These are phyloP conservation scores for Xylariales sp. DNA, from an alignment of 2,329 filamentous ascomycete species.

Conservation along the genomic window DNA sequence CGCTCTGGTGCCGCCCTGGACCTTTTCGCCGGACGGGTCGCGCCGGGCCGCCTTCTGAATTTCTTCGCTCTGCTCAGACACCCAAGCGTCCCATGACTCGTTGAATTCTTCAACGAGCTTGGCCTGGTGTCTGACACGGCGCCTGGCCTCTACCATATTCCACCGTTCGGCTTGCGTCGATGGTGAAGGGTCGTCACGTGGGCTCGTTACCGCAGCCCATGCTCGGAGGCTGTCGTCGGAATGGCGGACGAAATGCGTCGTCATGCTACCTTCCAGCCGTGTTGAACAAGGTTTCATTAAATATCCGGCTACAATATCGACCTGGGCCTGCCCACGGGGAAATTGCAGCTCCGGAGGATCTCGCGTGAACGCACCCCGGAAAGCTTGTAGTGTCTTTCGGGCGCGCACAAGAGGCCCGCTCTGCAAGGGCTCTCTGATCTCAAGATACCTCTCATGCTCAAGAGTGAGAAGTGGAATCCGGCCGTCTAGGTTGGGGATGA, in stretches of 20 bases:
- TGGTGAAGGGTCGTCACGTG: not conserved
- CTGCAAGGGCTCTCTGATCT: not conserved
- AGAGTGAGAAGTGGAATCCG: not conserved
- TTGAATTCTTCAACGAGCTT: not conserved
- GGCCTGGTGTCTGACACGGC: not conserved
- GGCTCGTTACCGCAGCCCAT: not conserved
- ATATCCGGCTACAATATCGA: slow-evolving; percentile 1
- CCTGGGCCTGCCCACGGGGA: slow-evolving; percentile 1
- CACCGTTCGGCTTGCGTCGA: not conserved
- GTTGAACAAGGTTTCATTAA: not conserved
- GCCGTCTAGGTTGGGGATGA: no score
- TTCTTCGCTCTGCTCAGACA: not conserved
- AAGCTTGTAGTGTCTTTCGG: not conserved
- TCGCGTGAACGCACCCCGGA: not conserved
- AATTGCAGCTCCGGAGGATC: not conserved
- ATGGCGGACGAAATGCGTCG: not conserved
- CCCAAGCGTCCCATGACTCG: not conserved
- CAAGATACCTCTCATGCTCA: not conserved
- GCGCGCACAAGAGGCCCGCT: not conserved
- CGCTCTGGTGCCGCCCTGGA: not conserved
- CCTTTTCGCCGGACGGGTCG: not conserved
- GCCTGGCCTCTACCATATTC: slow-evolving; percentile 13
- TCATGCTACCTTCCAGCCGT: not conserved
- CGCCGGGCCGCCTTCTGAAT: not conserved
- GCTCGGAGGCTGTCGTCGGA: not conserved